Evolutionary conservation across 2,329 filamentous ascomycete species (phyloP).

Genomic region (Trichoderma atrobrunneum): DNA sequence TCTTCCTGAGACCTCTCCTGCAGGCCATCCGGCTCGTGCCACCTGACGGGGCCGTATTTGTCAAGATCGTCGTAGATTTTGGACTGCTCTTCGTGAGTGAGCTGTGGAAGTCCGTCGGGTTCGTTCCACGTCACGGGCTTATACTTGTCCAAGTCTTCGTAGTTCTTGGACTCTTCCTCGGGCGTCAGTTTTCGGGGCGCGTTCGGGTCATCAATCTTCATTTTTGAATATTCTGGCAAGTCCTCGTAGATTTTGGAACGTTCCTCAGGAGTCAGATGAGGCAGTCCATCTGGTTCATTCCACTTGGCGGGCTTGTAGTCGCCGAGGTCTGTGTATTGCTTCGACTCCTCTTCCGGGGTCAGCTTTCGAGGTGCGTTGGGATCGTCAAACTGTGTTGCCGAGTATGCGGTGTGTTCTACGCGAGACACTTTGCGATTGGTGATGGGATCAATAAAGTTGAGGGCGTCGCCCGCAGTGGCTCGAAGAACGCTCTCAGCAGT

Average conservation of each 20-base stretch:
- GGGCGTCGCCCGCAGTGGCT: conserved; percentile 25
- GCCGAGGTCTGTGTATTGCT: conserved; percentile 35
- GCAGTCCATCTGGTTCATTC: conserved; percentile 32
- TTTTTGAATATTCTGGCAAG: conserved; percentile 34
- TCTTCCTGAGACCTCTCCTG: conserved; percentile 33
- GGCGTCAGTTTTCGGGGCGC: conserved; percentile 27
- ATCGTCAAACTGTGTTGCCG: conserved; percentile 36
- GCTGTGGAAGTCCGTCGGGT: conserved; percentile 31
- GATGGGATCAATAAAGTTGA: conserved; percentile 52
- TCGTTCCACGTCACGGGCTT: conserved; percentile 34
- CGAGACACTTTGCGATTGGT: conserved; percentile 51
- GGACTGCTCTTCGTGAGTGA: conserved; percentile 34
- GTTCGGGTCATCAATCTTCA: conserved; percentile 30
- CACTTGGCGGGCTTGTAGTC: conserved; percentile 33
- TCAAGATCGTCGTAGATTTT: conserved; percentile 38
- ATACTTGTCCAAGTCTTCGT: conserved; percentile 41
- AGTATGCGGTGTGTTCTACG: conserved; percentile 32
- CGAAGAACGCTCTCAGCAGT: conserved; percentile 27
- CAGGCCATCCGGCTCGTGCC: conserved; percentile 34
- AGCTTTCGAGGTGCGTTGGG: conserved; percentile 33
- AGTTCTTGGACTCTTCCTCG: conserved; percentile 36
- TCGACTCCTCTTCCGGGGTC: conserved; percentile 32
- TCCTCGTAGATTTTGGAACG: conserved; percentile 35
- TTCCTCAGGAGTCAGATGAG: conserved; percentile 30
- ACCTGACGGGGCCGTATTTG: conserved; percentile 31